These are phyloP conservation scores for Penicillium waksmanii DNA, from an alignment of 495 filamentous ascomycete genomes.

Conservation along the genomic window DNA sequence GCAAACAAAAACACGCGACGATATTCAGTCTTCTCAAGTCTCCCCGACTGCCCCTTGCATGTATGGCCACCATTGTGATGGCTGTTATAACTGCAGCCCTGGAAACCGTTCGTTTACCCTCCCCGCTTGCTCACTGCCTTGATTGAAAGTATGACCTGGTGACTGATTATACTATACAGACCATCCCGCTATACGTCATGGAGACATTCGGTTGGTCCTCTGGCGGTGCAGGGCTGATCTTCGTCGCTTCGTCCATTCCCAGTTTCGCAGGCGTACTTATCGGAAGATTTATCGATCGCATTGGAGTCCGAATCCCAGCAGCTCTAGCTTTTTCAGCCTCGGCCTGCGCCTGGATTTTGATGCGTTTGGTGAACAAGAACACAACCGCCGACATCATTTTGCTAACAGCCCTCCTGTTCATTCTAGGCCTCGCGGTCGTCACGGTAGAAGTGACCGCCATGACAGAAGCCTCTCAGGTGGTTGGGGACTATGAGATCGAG, in stretches of 20 bases:
- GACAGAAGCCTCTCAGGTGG: conserved; percentile 39
- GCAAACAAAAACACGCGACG: conserved; percentile 5
- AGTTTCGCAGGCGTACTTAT: conserved; percentile 40
- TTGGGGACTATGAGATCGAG: conserved; percentile 36
- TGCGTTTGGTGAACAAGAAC: conserved; percentile 50
- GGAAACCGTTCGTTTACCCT: conserved; percentile 36
- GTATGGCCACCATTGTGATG: conserved; percentile 31
- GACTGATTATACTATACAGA: conserved; percentile 19
- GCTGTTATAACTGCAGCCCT: conserved; percentile 34
- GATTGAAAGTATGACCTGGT: background rate
- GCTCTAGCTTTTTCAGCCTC: conserved; percentile 52
- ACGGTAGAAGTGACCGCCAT: conserved; percentile 42
- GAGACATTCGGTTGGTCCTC: conserved; percentile 61
- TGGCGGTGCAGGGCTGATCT: conserved; percentile 59
- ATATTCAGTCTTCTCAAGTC: conserved; percentile 27
- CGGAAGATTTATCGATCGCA: conserved; percentile 54
- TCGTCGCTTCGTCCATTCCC: conserved; percentile 49
- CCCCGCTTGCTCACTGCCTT: background rate
- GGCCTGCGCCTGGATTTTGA: conserved; percentile 51
- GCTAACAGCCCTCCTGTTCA: conserved; percentile 37
- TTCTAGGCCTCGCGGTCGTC: conserved; percentile 36
- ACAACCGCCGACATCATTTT: conserved; percentile 35
- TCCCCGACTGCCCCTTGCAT: conserved; percentile 29
- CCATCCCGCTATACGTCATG: conserved; percentile 49
- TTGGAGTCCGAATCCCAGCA: conserved; percentile 54